Percentiles rank a stretch among this genome's conserved stretches.
Evolutionary conservation across 2,329 filamentous ascomycete species (phyloP).

Genomic region (Dothidotthia symphoricarpi): DNA sequence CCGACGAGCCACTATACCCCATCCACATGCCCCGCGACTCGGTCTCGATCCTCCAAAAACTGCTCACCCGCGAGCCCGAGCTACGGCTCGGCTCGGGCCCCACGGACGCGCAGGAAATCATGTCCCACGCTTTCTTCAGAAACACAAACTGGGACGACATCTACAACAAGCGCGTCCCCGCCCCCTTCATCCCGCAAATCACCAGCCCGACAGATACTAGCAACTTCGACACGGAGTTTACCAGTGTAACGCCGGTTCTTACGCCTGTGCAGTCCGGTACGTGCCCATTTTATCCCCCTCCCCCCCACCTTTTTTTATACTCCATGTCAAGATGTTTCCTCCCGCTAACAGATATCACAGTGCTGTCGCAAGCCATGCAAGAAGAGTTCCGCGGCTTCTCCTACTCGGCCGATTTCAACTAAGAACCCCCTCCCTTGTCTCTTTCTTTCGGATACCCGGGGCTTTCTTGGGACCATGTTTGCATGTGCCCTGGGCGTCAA

Average conservation of each 20-base stretch:
- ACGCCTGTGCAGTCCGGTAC: slow-evolving; percentile 96
- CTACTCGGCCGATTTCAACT: slow-evolving; percentile 86
- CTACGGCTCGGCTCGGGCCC: slow-evolving; percentile 89
- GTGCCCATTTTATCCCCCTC: slow-evolving; percentile 39
- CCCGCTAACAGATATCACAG: slow-evolving; percentile 49
- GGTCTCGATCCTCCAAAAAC: slow-evolving; percentile 95
- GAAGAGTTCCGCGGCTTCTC: slow-evolving; percentile 99
- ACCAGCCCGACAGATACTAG: slow-evolving; percentile 96
- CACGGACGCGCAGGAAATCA: slow-evolving; percentile 96
- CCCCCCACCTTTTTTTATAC: slow-evolving; percentile 2
- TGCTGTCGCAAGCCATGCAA: slow-evolving; percentile 97
- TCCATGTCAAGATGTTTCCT: background rate
- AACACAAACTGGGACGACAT: slow-evolving; percentile 99
- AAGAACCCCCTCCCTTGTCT: slow-evolving; percentile 18
- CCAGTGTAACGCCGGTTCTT: slow-evolving; percentile 93
- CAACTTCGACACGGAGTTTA: slow-evolving; percentile 99
- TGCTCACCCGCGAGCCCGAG: slow-evolving; percentile 92
- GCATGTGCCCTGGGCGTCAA: background rate
- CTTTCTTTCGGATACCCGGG: slow-evolving; percentile 21
- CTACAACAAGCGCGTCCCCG: slow-evolving; percentile 86
- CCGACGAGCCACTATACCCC: slow-evolving; percentile 94
- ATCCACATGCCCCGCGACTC: slow-evolving; percentile 99
- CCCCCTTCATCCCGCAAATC: slow-evolving; percentile 87
- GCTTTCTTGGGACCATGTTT: background rate
- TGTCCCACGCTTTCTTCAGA: slow-evolving; percentile 97